Base-by-base conservation (phyloP, 2,329 filamentous ascomycete genomes). In the Penicillium sp. region DNA sequence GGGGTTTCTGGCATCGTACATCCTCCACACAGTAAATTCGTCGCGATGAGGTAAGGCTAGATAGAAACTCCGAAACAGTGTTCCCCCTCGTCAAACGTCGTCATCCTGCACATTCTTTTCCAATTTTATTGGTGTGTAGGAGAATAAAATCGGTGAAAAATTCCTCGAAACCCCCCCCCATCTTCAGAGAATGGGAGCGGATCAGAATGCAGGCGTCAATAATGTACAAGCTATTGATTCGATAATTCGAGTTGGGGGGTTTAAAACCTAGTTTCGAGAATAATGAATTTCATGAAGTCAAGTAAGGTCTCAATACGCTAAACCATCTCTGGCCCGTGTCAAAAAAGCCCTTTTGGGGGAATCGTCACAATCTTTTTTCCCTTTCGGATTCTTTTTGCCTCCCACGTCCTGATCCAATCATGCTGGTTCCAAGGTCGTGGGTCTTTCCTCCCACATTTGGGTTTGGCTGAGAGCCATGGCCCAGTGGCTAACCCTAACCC, bases 261-360 rank as follows among this genome's bases (percentile, higher is more conserved):
- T 39, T 3, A 4, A 42, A 42, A 42, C 39, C 39, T 42, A 42
- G 35, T 39, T 39, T 39, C n/a, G 39, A 42, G 39, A n/a, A 39
- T 39, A 39, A 39, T 39, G 35, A 39, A 3, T 39, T 23, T 23
- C 23, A 42, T 42, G 39, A 23, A 42, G 23, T 42, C 53, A 65
- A 65, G 64, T 63, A 65, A 66, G 62, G 63, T 66, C 61, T 31
- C 10, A 16, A 33, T 53, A 53, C 64, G 59, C 64, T 67, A 67
- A 57, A 59, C 64, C 60, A 42, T 47, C 49, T 58, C 45, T 61
- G 60, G 62, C 58, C 62, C 62, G 62, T 62, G 62, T 64, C 60
- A 54, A 61, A 58, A n/a, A 21, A 25, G 21, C 14, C 33, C 50
- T 19, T 23, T 29, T 21, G 19, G 11, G 47, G 45, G 13, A 25